Conservation (phyloP, 2,329 filamentous ascomycete species). For the Colletotrichum aenigma region DNA sequence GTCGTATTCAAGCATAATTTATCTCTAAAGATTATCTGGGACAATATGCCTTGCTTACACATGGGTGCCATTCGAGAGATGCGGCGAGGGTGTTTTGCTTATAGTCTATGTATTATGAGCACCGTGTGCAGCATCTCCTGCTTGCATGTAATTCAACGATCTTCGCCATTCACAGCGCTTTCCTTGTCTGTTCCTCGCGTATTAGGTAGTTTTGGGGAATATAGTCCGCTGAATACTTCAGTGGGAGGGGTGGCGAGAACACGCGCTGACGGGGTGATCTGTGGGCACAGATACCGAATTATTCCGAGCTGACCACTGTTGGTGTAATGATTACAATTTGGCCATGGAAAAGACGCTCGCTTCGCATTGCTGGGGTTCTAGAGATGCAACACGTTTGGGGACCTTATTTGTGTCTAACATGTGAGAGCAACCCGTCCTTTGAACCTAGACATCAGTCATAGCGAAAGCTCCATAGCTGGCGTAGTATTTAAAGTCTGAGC, state of each 20-base stretch:
- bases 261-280: not conserved
- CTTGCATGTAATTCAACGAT: rapidly evolving
- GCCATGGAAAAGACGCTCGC: no score
- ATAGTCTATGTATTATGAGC: rapidly evolving
- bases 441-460: rapidly evolving
- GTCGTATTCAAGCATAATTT: no score
- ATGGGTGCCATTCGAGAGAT: not conserved
- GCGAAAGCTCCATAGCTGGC: not conserved
- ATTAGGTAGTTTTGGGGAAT: rapidly evolving
- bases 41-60: no score
- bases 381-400: not conserved
- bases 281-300: rapidly evolving
- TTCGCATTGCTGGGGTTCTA: not conserved
- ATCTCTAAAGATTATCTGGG: no score
- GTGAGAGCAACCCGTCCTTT: rapidly evolving
- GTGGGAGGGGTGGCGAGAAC: no score
- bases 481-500: not conserved
- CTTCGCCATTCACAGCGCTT: rapidly evolving
- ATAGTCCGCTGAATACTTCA: not conserved
- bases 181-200: not conserved
- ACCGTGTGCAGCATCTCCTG: rapidly evolving
- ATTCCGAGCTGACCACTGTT: rapidly evolving
- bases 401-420: no score
- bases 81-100: rapidly evolving
- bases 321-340: no score